Conservation (phyloP, 176 grass and related monocot species). For the Echinochloa phyllopogon region DNA sequence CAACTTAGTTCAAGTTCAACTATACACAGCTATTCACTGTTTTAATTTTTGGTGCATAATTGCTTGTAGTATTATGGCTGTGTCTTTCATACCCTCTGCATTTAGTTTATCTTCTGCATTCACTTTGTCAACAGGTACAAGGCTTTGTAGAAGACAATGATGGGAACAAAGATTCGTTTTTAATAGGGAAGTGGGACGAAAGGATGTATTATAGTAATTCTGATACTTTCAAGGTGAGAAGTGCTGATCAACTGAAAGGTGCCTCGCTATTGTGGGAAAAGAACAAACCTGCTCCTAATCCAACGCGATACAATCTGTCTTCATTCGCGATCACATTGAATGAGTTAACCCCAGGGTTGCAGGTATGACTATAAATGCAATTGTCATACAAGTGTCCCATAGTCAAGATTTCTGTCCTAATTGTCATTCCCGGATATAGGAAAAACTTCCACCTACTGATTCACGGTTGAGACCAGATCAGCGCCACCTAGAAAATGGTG, state of each 20-base stretch:
- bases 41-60: not conserved
- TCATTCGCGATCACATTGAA: slow-evolving; percentile 91
- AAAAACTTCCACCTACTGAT: slow-evolving; percentile 93
- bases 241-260: slow-evolving; percentile 46
- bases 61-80: slow-evolving; percentile 32
- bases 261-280: slow-evolving; percentile 80
- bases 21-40: slow-evolving; percentile 6
- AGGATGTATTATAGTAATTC: slow-evolving; percentile 58
- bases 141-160: slow-evolving; percentile 77
- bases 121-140: slow-evolving; percentile 64
- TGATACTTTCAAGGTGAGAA: slow-evolving; percentile 69
- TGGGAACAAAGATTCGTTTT: slow-evolving; percentile 67
- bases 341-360: slow-evolving; percentile 74
- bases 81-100: slow-evolving; percentile 6
- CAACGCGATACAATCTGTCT: slow-evolving; percentile 87
- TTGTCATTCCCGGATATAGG: slow-evolving; percentile 51
- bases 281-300: slow-evolving; percentile 79
- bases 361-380: slow-evolving; percentile 59
- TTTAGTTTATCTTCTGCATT: slow-evolving; percentile 24
- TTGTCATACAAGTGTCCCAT: not conserved
- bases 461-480: slow-evolving; percentile 95
- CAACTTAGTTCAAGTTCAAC: slow-evolving; percentile 16
- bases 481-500: slow-evolving; percentile 84
- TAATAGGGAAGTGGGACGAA: slow-evolving; percentile 91
- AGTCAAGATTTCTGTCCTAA: not conserved